Evolutionary conservation across 176 grass and related monocot species (phyloP), one percentile per base, ranked within the genome.

Genomic region (Avena insularis): DNA sequence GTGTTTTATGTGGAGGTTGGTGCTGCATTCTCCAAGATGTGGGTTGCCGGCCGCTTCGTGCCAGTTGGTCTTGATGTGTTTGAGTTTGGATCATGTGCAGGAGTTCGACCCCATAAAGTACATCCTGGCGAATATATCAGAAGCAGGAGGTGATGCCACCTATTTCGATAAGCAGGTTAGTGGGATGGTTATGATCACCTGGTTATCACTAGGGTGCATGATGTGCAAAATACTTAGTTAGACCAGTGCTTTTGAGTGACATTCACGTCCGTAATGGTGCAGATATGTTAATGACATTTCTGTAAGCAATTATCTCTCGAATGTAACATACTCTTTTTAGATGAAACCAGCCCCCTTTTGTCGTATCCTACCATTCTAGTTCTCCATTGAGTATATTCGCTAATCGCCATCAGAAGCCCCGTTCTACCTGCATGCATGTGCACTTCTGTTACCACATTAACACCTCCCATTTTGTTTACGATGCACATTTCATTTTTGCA

Each of bases 141-240:
- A 77, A 49, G 97, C 91, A 87, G 94, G 88, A 6, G 79, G 60
- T 21, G 94, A 92, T 79, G 71, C 89, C 82, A 83, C 85, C 71
- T 99, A 93, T 83, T 96, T 99, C n/a, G 97, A 99, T 85, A 91
- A 94, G 86, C 92, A 97, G 97, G 97, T 99, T 63, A 83, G 92
- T 56, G 33, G 21, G 15, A 15, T 65, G 48, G 65, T 74, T 90
- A 31, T 12, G 11, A 14, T 76, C 33, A 14, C 59, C 36, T 68
- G 16, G 35, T 60, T 61, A 43, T 43, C 8, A 21, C 64, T 8
- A 6, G 59, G 54, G 35, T 17, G 7, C 50, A 23, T 77, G 86
- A 29, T 64, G 38, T n/a, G 14, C 13, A 50, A 29, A 67, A 51
- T 29, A 38, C 50, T 3, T 67, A 12, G 40, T 20, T 61, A 85